Conservation (phyloP, 2,329 filamentous ascomycete genomes). For the Verticillium alfalfae region DNA sequence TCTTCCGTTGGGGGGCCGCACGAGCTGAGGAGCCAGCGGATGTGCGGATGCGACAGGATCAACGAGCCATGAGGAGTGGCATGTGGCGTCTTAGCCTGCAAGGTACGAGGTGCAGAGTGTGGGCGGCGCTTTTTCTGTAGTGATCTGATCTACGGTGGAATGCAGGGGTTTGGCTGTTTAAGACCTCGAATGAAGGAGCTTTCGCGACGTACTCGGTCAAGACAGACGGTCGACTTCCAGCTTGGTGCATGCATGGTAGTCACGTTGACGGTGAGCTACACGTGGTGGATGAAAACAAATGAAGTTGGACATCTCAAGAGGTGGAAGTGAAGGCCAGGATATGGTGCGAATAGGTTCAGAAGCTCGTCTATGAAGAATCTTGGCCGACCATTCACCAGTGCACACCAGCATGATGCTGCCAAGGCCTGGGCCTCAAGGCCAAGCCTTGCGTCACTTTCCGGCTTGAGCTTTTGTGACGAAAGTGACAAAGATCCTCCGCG, state of each 20-base stretch:
- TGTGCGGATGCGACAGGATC: not conserved
- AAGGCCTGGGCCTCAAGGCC: not conserved
- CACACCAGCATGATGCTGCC: not conserved
- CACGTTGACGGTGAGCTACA: too few species aligned
- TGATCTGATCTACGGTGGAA: not conserved
- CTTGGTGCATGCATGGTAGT: too few species aligned
- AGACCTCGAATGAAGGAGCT: not conserved
- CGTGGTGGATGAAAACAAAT: too few species aligned
- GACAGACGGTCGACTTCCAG: too few species aligned
- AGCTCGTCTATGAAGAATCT: too few species aligned
- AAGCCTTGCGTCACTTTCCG: not conserved
- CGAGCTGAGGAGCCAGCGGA: not conserved
- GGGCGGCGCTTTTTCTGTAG: not conserved
- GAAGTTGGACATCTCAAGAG: too few species aligned
- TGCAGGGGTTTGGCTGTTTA: not conserved
- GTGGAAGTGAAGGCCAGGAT: too few species aligned
- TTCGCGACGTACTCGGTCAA: too few species aligned
- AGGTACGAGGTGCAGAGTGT: not conserved
- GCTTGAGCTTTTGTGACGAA: not conserved
- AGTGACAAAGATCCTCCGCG: not conserved
- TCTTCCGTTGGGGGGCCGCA: not conserved
- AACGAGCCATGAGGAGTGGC: not conserved
- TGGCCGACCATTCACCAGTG: too few species aligned
- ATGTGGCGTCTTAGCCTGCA: not conserved
- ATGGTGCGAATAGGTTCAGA: too few species aligned